A percentile compares a stretch with the other conserved stretches of the same genome.
Conservation (phyloP, 495 filamentous ascomycete genomes). For the Aspergillus affinis region DNA sequence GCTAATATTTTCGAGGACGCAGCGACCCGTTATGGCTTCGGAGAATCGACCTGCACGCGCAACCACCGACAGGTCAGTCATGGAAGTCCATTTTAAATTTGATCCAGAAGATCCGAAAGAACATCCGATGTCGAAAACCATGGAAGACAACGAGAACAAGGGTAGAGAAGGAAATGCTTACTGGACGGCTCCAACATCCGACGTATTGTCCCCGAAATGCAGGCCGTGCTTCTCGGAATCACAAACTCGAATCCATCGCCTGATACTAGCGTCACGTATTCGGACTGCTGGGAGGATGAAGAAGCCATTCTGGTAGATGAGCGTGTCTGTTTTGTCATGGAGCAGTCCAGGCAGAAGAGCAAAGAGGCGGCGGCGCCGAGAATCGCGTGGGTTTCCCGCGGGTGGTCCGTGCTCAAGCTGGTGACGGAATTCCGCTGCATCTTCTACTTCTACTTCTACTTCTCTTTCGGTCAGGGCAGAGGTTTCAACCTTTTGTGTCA, state of each 20-base stretch:
- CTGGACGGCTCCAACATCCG: constrained; percentile 82
- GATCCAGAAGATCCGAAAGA: neutral
- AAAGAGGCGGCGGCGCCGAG: constrained; percentile 3
- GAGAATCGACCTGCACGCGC: constrained; percentile 59
- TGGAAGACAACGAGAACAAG: constrained; percentile 5
- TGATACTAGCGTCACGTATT: constrained; percentile 83
- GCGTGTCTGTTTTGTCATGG: constrained; percentile 11
- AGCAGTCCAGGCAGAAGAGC: constrained; percentile 4
- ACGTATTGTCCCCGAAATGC: constrained; percentile 72
- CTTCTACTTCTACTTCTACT: neutral
- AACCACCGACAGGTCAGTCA: no score
- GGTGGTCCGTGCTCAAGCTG: constrained; percentile 36
- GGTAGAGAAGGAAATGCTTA: constrained; percentile 42
- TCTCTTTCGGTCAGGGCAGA: neutral
- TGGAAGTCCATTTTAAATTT: no score
- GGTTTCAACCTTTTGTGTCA: neutral
- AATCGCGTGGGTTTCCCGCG: neutral
- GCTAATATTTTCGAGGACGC: constrained; percentile 72
- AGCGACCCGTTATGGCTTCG: constrained; percentile 66
- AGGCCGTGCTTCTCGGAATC: constrained; percentile 72
- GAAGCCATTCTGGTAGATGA: constrained; percentile 22
- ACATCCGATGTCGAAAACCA: no score
- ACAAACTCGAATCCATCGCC: constrained; percentile 88
- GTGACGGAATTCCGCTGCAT: neutral
- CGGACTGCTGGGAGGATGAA: constrained; percentile 18